These are phyloP conservation scores for Martiniozyma abietophila DNA, from an alignment of 805 yeast species.

Conservation along the genomic window DNA sequence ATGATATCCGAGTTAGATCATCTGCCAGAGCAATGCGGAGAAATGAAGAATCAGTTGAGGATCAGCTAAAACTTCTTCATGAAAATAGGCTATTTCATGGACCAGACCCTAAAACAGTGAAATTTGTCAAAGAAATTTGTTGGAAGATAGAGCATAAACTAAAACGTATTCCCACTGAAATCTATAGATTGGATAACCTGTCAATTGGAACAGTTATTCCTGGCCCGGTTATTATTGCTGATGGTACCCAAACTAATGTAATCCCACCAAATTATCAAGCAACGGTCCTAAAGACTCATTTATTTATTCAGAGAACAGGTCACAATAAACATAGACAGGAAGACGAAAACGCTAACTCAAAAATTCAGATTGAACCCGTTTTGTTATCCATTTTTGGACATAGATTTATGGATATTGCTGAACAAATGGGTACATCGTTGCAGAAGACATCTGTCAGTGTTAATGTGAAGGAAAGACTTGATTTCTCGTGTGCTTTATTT, in stretches of 20 bases:
- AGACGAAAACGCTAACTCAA: constrained; percentile 1
- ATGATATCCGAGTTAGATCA: constrained; percentile 67
- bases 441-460: constrained; percentile 76
- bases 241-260: constrained; percentile 72
- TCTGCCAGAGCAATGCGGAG: constrained; percentile 49
- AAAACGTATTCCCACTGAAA: constrained; percentile 37
- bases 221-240: constrained; percentile 76
- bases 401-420: constrained; percentile 85
- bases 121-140: constrained; percentile 38
- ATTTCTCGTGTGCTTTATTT: constrained; percentile 78
- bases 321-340: constrained; percentile 9
- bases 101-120: constrained; percentile 21
- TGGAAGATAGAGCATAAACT: constrained; percentile 40
- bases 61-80: constrained; percentile 37
- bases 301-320: constrained; percentile 25
- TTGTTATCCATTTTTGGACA: constrained; percentile 70
- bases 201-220: constrained; percentile 39
- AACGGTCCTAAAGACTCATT: constrained; percentile 48
- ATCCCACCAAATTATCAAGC: constrained; percentile 57
- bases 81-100: constrained; percentile 15
- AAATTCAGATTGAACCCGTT: constrained; percentile 50
- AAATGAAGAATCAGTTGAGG: constrained; percentile 34
- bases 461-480: constrained; percentile 75
- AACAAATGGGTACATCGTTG: constrained; percentile 76
- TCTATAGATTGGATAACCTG: constrained; percentile 47